phyloP scores from a whole-genome alignment of 2,329 filamentous ascomycete genomes.

The Colletotrichum chlorophyti region DNA sequence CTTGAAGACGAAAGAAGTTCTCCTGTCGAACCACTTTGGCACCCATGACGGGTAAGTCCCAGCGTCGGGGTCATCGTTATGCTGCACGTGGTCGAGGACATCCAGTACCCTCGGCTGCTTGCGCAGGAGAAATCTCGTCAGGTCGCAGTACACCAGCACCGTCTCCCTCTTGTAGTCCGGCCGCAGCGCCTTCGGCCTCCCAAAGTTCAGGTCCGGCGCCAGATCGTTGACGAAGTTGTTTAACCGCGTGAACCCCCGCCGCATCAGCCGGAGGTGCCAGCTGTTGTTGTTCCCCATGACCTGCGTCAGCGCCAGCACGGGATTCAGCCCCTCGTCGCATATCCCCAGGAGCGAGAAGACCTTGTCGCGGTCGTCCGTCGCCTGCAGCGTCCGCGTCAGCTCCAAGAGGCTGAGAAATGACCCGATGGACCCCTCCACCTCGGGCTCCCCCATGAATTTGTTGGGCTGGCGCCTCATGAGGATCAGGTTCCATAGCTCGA shows the following conservation, averaged over 20 bases:
- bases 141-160: constrained; percentile 24
- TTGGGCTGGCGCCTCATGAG: constrained; percentile 8
- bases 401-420: constrained; percentile 17
- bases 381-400: constrained; percentile 16
- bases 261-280: constrained; percentile 14
- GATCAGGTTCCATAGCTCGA: constrained; percentile 19
- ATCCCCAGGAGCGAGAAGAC: constrained; percentile 18
- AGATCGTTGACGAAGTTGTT: constrained; percentile 16
- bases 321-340: constrained; percentile 20
- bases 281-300: constrained; percentile 3
- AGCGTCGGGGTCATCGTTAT: constrained; percentile 15
- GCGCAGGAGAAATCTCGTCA: constrained; percentile 27
- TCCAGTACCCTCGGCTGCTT: constrained; percentile 24
- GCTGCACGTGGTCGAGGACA: constrained; percentile 26
- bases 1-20: constrained; percentile 9
- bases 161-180: constrained; percentile 26
- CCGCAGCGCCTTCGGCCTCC: constrained; percentile 14
- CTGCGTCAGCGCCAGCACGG: constrained; percentile 18
- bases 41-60: constrained; percentile 29
- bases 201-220: constrained; percentile 12
- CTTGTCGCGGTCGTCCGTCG: constrained; percentile 21
- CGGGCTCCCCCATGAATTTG: not conserved
- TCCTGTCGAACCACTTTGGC: constrained; percentile 28
- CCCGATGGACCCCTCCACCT: constrained; percentile 10
- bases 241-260: constrained; percentile 18